phyloP scores from a whole-genome alignment of 1,139 yeast genomes.

The Debaryomyces udenii region DNA sequence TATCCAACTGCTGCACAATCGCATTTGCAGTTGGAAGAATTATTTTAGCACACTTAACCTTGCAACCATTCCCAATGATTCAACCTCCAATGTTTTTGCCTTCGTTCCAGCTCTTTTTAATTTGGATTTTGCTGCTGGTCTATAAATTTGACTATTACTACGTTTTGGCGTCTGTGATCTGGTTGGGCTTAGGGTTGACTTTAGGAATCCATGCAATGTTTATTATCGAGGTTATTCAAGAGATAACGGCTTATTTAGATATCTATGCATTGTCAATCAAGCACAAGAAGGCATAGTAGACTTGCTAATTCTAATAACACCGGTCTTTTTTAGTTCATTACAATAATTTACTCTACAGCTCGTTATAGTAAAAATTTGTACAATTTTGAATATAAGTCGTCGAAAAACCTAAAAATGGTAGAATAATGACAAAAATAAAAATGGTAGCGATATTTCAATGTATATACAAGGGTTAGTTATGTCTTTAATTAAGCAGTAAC shows the following conservation, averaged over 20 bases:
- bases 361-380: constrained; percentile 5
- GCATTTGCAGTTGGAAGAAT: constrained; percentile 91
- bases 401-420: constrained; percentile 8
- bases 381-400: constrained; percentile 9
- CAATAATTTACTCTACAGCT: background rate
- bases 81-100: constrained; percentile 78
- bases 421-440: constrained; percentile 6
- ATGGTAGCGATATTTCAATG: constrained; percentile 6
- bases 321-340: background rate
- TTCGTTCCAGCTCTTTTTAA: constrained; percentile 50
- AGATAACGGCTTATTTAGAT: constrained; percentile 80
- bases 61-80: constrained; percentile 71
- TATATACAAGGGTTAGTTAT: constrained; percentile 21
- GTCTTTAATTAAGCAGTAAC: constrained; percentile 13
- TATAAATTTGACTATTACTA: constrained; percentile 42
- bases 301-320: background rate
- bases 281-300: constrained; percentile 59
- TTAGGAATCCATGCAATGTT: constrained; percentile 80
- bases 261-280: constrained; percentile 85
- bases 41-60: constrained; percentile 83
- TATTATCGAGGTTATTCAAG: constrained; percentile 78
- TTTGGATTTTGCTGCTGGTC: constrained; percentile 39
- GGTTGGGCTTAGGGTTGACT: constrained; percentile 76
- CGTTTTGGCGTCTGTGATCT: constrained; percentile 53
- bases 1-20: constrained; percentile 72